phyloP scores from a whole-genome alignment of 768 basidiomycete species.

The Tylopilus cervinicoccineus region DNA sequence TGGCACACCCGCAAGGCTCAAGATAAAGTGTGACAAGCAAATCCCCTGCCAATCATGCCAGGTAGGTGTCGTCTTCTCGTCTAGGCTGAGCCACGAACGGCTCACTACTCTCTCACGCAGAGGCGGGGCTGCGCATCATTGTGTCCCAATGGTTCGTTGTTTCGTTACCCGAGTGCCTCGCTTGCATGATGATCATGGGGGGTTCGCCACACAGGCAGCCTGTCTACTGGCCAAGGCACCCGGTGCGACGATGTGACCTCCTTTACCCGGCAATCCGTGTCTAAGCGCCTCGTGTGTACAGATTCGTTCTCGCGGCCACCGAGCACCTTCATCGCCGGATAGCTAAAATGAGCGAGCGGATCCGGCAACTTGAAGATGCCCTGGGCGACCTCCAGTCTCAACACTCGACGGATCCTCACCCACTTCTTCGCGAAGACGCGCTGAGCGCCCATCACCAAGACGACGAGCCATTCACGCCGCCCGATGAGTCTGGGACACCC shows the following conservation, averaged over 20 bases:
- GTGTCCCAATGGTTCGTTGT: conserved; percentile 62
- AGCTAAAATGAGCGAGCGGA: conserved; percentile 47
- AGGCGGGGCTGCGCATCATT: conserved; percentile 64
- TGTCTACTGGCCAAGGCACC: conserved; percentile 78
- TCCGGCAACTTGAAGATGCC: conserved; percentile 61
- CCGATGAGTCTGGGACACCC: conserved; percentile 21
- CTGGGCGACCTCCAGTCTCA: conserved; percentile 47
- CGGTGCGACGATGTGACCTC: conserved; percentile 37
- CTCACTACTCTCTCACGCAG: conserved; percentile 28
- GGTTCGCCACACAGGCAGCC: conserved; percentile 43
- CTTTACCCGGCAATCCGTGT: conserved; percentile 1
- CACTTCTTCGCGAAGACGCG: conserved; percentile 53
- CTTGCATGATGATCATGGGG: conserved; percentile 1
- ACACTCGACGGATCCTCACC: conserved; percentile 52
- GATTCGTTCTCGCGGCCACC: conserved; percentile 61
- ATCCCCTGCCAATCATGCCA: conserved; percentile 77
- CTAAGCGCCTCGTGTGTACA: conserved; percentile 19
- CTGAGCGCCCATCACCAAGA: conserved; percentile 32
- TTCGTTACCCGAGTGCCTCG: not conserved
- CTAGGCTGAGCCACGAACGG: not conserved
- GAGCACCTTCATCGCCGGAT: conserved; percentile 62
- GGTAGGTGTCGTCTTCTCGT: conserved; percentile 33
- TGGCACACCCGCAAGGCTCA: conserved; percentile 44
- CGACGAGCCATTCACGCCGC: conserved; percentile 19
- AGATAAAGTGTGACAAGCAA: conserved; percentile 82